Evolutionary conservation across 164 flowering plant genomes (phyloP).

Genomic region (Malania oleifera): DNA sequence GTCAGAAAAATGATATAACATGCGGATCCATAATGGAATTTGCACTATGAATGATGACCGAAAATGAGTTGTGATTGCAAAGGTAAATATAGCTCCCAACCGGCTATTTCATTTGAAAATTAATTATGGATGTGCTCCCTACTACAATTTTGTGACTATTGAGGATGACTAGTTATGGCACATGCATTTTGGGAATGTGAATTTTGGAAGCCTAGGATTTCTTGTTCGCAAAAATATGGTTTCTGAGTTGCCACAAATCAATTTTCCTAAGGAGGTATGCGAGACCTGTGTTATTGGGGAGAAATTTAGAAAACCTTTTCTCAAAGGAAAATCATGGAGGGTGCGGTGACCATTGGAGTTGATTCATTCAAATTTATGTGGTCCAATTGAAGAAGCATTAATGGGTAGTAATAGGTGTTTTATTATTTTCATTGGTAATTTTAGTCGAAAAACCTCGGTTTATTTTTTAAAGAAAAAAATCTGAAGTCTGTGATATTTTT

Average conservation of each 20-base stretch:
- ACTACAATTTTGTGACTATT: neutral
- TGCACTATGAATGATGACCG: neutral
- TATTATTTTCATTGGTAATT: constrained; percentile 17
- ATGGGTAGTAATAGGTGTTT: neutral
- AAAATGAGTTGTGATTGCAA: neutral
- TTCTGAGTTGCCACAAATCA: too few relatives aligned
- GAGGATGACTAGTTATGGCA: constrained; percentile 6
- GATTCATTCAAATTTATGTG: constrained; percentile 12
- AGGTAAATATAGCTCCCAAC: neutral
- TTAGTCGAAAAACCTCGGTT: constrained; percentile 8
- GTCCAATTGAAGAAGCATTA: constrained; percentile 3
- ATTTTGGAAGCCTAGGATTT: too few relatives aligned
- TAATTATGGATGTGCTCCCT: neutral
- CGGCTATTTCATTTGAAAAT: neutral
- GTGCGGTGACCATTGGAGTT: neutral
- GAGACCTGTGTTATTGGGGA: constrained; percentile 3
- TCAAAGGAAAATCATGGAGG: constrained; percentile 4
- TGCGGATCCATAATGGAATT: neutral
- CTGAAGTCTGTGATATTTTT: constrained; percentile 1
- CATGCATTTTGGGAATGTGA: too few relatives aligned
- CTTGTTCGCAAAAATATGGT: too few relatives aligned
- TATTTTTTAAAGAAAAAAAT: constrained; percentile 7
- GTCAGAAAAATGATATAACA: too few relatives aligned
- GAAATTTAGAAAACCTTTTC: neutral
- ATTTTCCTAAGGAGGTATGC: too few relatives aligned